Evolutionary conservation across 2,329 filamentous ascomycete species (phyloP).

Genomic region (Scytalidium lignicola): DNA sequence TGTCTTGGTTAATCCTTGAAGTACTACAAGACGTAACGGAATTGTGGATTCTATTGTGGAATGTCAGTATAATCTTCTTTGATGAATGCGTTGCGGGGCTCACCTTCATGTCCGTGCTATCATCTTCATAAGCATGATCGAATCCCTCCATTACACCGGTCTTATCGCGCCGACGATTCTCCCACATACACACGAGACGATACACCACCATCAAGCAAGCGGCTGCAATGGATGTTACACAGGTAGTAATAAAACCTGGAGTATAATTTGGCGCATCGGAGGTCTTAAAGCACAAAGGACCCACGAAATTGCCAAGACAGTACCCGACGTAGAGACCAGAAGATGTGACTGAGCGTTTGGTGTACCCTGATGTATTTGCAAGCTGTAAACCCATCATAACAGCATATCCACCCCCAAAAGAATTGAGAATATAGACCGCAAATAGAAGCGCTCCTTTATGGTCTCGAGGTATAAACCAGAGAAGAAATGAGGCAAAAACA

Average conservation of each 20-base stretch:
- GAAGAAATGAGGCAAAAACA: not conserved
- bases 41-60: conserved; percentile 3
- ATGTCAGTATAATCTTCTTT: not conserved
- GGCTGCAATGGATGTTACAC: not conserved
- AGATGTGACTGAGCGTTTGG: conserved; percentile 70
- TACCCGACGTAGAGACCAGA: conserved; percentile 68
- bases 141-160: conserved; percentile 3
- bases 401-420: conserved; percentile 3
- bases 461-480: conserved; percentile 1
- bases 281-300: conserved; percentile 5
- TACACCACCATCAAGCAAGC: not conserved
- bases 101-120: conserved; percentile 4
- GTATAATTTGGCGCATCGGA: conserved; percentile 11
- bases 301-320: conserved; percentile 63
- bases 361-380: conserved; percentile 67
- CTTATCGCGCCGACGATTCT: conserved; percentile 3
- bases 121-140: conserved; percentile 7
- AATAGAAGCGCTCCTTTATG: conserved; percentile 1
- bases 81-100: not conserved
- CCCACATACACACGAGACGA: not conserved
- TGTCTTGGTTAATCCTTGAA: not conserved
- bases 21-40: conserved; percentile 1
- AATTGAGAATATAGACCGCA: not conserved
- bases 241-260: conserved; percentile 4
- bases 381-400: conserved; percentile 3